phyloP scores from a whole-genome alignment of 371 early-diverging fungal species.

The Mortierella sp. region DNA sequence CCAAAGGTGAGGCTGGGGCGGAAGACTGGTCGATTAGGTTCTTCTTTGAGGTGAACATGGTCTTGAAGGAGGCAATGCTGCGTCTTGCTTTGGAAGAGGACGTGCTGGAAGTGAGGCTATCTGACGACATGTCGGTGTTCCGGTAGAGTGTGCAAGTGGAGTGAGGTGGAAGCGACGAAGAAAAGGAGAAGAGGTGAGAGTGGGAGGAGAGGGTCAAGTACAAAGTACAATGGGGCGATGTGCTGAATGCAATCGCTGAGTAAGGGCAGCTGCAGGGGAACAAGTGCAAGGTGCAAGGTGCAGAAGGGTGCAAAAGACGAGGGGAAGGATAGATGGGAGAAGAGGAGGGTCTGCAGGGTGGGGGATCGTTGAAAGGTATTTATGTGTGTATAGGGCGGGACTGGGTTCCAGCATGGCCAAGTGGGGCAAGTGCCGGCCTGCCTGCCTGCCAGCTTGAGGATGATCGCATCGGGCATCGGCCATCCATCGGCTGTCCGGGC shows the following conservation, averaged over 20 bases:
- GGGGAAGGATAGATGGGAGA: no score
- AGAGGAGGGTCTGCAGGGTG: no score
- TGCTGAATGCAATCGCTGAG: no score
- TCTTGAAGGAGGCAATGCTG: slow-evolving; percentile 46
- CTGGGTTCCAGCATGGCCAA: no score
- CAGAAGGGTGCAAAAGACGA: no score
- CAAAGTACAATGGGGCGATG: neutral
- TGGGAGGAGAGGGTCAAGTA: neutral
- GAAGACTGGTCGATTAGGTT: slow-evolving; percentile 18
- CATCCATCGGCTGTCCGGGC: no score
- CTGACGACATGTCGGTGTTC: slow-evolving; percentile 31
- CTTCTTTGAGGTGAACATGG: slow-evolving; percentile 47
- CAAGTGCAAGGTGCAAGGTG: neutral
- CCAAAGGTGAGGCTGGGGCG: neutral
- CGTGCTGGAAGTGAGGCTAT: slow-evolving; percentile 14
- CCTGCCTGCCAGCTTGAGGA: no score
- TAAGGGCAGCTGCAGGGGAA: neutral
- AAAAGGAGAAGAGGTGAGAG: slow-evolving; percentile 1
- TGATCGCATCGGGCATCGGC: no score
- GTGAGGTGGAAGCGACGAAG: slow-evolving; percentile 5
- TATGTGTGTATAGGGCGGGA: no score
- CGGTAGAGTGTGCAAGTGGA: neutral
- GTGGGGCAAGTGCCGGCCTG: no score
- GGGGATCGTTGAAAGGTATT: no score
- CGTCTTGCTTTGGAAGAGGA: slow-evolving; percentile 26